Conservation (phyloP, 768 basidiomycete species). For the Scleroderma citrinum region DNA sequence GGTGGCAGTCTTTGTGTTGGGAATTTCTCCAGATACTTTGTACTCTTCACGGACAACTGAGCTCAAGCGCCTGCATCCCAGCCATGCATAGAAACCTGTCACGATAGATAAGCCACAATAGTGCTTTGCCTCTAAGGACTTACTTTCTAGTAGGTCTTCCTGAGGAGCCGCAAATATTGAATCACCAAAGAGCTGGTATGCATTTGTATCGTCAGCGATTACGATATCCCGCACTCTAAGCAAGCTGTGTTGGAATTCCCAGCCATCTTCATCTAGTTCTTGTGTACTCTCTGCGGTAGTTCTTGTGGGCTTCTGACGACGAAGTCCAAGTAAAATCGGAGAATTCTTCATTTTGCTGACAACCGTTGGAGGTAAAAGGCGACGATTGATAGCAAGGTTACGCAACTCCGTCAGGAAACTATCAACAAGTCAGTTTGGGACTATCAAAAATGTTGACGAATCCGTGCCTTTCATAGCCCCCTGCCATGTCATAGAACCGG, state of each 20-base stretch:
- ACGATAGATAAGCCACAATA: background rate
- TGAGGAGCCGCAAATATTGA: slow-evolving; percentile 76
- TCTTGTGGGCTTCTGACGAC: slow-evolving; percentile 41
- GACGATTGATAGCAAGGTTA: slow-evolving; percentile 74
- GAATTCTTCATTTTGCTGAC: slow-evolving; percentile 60
- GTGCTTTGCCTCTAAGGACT: background rate
- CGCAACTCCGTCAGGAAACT: slow-evolving; percentile 82
- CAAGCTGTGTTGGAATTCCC: slow-evolving; percentile 69
- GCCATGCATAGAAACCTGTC: slow-evolving; percentile 63
- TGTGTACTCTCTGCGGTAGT: slow-evolving; percentile 15
- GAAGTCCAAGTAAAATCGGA: slow-evolving; percentile 69
- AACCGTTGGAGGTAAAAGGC: slow-evolving; percentile 42
- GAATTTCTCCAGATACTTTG: slow-evolving; percentile 48
- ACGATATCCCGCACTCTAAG: slow-evolving; percentile 64
- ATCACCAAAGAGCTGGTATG: slow-evolving; percentile 73
- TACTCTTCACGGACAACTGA: slow-evolving; percentile 74
- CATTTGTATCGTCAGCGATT: slow-evolving; percentile 82
- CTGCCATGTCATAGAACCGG: slow-evolving; percentile 65
- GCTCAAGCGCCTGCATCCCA: slow-evolving; percentile 75
- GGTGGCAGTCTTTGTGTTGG: slow-evolving; percentile 38
- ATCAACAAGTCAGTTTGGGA: background rate
- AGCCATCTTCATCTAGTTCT: slow-evolving; percentile 60
- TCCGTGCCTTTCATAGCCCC: slow-evolving; percentile 61
- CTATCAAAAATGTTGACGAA: background rate
- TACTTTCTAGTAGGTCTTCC: slow-evolving; percentile 87